Base-by-base conservation (phyloP, 192 early-diverging fungal genomes). In the Hyaloraphidium curvatum region DNA sequence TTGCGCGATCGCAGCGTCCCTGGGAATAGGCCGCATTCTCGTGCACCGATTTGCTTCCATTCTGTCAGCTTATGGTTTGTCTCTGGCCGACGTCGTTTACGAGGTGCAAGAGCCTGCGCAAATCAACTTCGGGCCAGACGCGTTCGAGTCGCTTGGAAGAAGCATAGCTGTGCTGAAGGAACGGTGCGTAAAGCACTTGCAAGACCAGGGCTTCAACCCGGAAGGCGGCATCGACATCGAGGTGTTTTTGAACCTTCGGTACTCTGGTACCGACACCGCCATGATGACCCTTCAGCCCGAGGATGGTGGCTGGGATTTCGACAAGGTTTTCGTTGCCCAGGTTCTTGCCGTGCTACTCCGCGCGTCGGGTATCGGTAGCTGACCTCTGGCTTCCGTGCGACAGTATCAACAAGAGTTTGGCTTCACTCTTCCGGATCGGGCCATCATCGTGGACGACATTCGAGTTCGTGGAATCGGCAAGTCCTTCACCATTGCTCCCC, bases 331-430 rank as follows among this genome's bases (percentile, higher is more conserved):
- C 67, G 70, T 77, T n/a, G 58, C 67, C 5, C 43, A 48, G 43
- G 43, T 48, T 5, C 43, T 48, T 48, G 7, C 43, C 23, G 23
- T 48, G 14, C 33, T 11, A 48, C 25, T 48, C 43, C 11, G 25
- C 25, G 7, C 9, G 9, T 37, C 7, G n/a, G n/a, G n/a, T 37
- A 7, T 11, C 33, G 33, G 7, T 7, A 11, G n/a, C n/a, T 7
- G 9, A 51, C 4, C 16, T 43, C 16, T 21, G 3, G n/a, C n/a
- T n/a, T n/a, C n/a, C n/a, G n/a, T n/a, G n/a, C n/a, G n/a, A 29
- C 67, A 80, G 55, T 86, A 98, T 64, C 62, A 76, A 53, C 79
- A 78, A n/a, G 94, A 98, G 61, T 98, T 94, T 76, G 91, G 94
- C 1, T 98, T 98, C 57, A 70, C 65, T n/a, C 69, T 95, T 1